phyloP scores from a whole-genome alignment of 495 filamentous ascomycete species.

The Aspergillus heteromorphus region DNA sequence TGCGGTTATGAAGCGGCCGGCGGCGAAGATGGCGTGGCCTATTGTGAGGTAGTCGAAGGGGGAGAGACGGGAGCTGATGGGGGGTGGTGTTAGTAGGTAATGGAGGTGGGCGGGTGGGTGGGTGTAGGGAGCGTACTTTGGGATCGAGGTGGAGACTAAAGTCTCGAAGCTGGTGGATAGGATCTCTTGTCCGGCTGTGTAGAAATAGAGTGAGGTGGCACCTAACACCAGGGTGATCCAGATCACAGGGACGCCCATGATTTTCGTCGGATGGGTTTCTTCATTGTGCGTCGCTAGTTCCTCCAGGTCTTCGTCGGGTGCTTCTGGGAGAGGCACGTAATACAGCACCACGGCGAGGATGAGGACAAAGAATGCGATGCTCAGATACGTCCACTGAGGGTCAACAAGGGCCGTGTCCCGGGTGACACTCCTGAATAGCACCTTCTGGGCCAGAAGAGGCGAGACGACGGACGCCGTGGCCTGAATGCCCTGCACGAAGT shows the following conservation, averaged over 20 bases:
- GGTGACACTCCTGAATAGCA: slow-evolving; percentile 52
- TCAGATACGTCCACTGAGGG: slow-evolving; percentile 68
- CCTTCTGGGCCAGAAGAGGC: slow-evolving; percentile 56
- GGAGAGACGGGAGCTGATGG: slow-evolving; percentile 7
- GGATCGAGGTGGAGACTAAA: slow-evolving; percentile 34
- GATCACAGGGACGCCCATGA: slow-evolving; percentile 45
- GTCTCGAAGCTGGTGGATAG: slow-evolving; percentile 40
- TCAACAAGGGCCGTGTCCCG: slow-evolving; percentile 53
- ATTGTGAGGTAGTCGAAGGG: slow-evolving; percentile 46
- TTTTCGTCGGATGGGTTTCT: slow-evolving; percentile 44
- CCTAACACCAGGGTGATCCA: slow-evolving; percentile 53
- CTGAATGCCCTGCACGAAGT: slow-evolving; percentile 62
- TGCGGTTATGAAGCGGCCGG: slow-evolving; percentile 59
- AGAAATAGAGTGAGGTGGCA: slow-evolving; percentile 58
- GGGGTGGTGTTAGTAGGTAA: slow-evolving; percentile 30
- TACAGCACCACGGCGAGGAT: slow-evolving; percentile 59
- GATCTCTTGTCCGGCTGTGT: slow-evolving; percentile 61
- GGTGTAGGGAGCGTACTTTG: slow-evolving; percentile 24
- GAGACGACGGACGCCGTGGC: slow-evolving; percentile 58
- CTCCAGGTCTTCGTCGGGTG: slow-evolving; percentile 58
- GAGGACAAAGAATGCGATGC: slow-evolving; percentile 59
- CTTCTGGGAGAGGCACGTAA: slow-evolving; percentile 62
- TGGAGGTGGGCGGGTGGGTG: too few relatives aligned
- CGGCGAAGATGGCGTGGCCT: slow-evolving; percentile 55
- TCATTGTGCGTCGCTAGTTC: slow-evolving; percentile 47